Conservation (phyloP, 208 protist species). For the Entamoeba dispar region DNA sequence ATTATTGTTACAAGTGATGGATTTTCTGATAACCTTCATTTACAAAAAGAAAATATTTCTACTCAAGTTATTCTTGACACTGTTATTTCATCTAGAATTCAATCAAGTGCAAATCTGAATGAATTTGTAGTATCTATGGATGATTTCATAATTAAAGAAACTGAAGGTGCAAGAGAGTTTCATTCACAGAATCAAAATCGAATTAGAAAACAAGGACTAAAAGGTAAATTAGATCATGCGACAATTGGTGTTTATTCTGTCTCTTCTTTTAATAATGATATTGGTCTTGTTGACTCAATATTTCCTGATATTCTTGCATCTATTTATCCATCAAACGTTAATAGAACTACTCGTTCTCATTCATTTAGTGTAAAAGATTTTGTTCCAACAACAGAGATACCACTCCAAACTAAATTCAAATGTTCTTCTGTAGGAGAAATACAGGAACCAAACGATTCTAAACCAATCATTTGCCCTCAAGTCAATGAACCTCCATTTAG, state of each 20-base stretch:
- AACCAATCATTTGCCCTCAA: no score
- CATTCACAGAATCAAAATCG: neutral
- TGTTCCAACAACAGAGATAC: no score
- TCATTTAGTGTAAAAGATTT: neutral
- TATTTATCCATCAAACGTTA: neutral
- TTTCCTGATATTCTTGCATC: neutral
- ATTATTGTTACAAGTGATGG: neutral
- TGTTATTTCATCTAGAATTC: neutral
- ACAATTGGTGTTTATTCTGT: neutral
- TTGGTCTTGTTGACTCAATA: neutral
- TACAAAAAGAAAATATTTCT: neutral
- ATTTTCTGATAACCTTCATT: neutral
- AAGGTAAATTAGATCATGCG: neutral
- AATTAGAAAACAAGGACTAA: neutral
- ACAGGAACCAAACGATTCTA: no score
- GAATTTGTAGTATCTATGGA: neutral
- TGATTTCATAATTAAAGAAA: neutral
- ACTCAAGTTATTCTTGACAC: neutral
- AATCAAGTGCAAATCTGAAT: neutral
- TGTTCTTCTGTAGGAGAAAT: no score
- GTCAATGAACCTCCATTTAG: no score
- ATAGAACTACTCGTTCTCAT: neutral
- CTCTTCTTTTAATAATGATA: neutral
- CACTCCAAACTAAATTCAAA: no score
- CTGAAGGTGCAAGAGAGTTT: neutral